Conservation (phyloP, 1,284 basidiomycete genomes). For the Gymnopus androsaceus region DNA sequence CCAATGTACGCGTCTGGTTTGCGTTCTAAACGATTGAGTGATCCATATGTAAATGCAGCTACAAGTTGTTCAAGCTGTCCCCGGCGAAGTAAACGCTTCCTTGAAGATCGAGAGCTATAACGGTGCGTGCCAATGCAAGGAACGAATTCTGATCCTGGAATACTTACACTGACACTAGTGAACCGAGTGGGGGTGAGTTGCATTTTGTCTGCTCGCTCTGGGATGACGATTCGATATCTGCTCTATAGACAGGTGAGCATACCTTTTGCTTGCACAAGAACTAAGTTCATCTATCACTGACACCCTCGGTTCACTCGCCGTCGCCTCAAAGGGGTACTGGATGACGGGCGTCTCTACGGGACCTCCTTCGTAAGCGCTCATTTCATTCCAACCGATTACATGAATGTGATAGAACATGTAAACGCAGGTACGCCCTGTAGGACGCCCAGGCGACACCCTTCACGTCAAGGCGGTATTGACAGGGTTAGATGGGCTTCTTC, state of each 20-base stretch:
- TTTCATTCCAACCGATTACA: too few relatives aligned
- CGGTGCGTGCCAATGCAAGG: too few relatives aligned
- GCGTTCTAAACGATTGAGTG: neutral
- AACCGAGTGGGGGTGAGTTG: constrained; percentile 71
- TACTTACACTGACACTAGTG: too few relatives aligned
- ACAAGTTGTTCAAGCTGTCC: constrained; percentile 60
- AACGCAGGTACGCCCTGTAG: constrained; percentile 74
- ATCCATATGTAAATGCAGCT: constrained; percentile 48
- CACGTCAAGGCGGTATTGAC: constrained; percentile 63
- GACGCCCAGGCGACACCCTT: constrained; percentile 63
- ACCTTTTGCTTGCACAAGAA: constrained; percentile 39
- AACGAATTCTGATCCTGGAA: too few relatives aligned
- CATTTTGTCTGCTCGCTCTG: neutral
- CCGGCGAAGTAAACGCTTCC: constrained; percentile 66
- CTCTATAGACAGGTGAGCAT: constrained; percentile 9
- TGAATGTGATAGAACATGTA: too few relatives aligned
- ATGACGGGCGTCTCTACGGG: constrained; percentile 89
- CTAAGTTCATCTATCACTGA: constrained; percentile 84
- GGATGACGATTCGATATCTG: constrained; percentile 22
- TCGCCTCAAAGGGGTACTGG: constrained; percentile 77
- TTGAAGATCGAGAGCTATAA: constrained; percentile 75
- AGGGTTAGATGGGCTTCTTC: constrained; percentile 54
- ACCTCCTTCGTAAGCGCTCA: too few relatives aligned
- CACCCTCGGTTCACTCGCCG: constrained; percentile 81
- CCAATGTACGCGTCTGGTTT: constrained; percentile 53